These are phyloP conservation scores for Citrus inodora DNA, from an alignment of 345 rosid species.

Conservation along the genomic window DNA sequence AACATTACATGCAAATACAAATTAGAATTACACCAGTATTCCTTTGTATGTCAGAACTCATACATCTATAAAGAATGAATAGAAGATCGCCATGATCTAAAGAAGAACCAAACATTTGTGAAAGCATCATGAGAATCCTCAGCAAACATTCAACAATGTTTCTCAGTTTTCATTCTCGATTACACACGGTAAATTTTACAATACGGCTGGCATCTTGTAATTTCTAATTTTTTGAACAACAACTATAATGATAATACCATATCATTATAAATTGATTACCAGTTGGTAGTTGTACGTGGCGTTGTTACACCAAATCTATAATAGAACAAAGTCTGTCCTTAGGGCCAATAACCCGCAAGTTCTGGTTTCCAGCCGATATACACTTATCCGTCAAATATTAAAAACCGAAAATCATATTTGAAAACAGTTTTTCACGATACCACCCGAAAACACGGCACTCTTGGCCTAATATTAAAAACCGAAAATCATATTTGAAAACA, in stretches of 20 bases:
- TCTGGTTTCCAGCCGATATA: too few relatives aligned
- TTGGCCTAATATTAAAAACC: too few relatives aligned
- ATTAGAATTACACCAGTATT: neutral
- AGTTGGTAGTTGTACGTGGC: too few relatives aligned
- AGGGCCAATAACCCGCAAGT: too few relatives aligned
- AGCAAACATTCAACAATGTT: neutral
- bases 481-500: too few relatives aligned
- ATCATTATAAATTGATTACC: too few relatives aligned
- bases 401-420: too few relatives aligned
- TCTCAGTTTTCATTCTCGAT: neutral
- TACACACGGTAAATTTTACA: neutral
- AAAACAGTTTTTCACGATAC: too few relatives aligned
- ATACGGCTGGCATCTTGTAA: neutral
- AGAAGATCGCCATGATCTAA: neutral
- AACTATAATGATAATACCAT: neutral
- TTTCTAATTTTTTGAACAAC: neutral
- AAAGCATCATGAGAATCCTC: neutral
- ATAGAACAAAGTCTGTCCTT: too few relatives aligned
- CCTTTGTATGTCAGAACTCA: neutral
- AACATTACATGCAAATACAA: conserved; percentile 7
- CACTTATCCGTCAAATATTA: too few relatives aligned
- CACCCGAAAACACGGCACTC: too few relatives aligned
- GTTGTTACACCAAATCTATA: too few relatives aligned
- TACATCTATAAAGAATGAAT: neutral
- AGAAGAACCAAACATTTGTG: neutral